Evolutionary conservation across 2,329 filamentous ascomycete species (phyloP).

Genomic region (Paraphaeosphaeria minitans): DNA sequence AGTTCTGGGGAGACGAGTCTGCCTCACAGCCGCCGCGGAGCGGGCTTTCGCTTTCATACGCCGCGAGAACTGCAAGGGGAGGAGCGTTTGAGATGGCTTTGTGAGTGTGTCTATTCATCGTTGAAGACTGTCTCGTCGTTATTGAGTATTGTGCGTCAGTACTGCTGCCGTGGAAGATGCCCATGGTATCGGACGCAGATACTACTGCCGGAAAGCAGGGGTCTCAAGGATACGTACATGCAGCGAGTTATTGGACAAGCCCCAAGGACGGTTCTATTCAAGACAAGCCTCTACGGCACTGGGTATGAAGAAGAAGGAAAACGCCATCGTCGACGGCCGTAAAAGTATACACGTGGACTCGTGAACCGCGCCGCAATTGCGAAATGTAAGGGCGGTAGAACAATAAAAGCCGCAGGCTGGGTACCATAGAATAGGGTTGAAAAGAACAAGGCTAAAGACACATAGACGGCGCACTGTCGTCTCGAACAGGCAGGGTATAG

Average conservation of each 20-base stretch:
- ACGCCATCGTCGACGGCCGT: not conserved
- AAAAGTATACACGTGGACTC: not conserved
- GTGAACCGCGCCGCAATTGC: slow-evolving; percentile 1
- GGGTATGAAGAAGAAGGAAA: slow-evolving; percentile 6
- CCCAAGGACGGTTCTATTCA: not conserved
- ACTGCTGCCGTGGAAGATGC: not conserved
- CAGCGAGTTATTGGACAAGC: not conserved
- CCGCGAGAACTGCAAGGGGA: not conserved
- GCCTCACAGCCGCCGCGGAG: not conserved
- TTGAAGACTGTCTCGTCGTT: not conserved
- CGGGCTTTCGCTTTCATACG: not conserved
- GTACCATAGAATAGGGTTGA: not conserved
- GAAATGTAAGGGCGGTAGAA: not conserved
- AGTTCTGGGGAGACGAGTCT: not conserved
- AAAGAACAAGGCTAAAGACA: not conserved
- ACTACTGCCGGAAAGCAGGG: not conserved
- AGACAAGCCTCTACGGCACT: not conserved
- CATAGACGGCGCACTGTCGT: slow-evolving; percentile 4
- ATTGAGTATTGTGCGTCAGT: not conserved
- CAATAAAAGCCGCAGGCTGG: not conserved
- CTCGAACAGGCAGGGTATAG: slow-evolving; percentile 3
- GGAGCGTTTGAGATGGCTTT: not conserved
- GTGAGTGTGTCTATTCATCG: not conserved
- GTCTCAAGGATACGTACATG: not conserved
- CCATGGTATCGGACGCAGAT: not conserved